Evolutionary conservation across 176 grass and related monocot genomes (phyloP).

Genomic region (Musa acuminata): DNA sequence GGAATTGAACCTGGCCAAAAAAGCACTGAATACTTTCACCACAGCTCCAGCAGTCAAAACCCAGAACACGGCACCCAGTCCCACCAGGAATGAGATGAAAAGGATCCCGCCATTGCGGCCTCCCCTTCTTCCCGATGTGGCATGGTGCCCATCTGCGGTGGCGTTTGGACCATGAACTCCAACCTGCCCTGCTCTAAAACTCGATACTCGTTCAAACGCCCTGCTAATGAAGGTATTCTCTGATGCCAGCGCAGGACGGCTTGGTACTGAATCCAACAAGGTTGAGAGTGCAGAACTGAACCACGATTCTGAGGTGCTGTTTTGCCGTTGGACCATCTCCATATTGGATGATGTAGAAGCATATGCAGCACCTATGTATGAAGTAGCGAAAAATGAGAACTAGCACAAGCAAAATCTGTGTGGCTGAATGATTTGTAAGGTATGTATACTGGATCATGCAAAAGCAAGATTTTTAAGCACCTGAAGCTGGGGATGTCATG

Average conservation of each 20-base stretch:
- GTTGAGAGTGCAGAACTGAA: slow-evolving; percentile 41
- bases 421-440: background rate
- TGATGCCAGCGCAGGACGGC: slow-evolving; percentile 66
- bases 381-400: slow-evolving; percentile 20
- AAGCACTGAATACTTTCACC: slow-evolving; percentile 39
- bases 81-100: slow-evolving; percentile 50
- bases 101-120: slow-evolving; percentile 29
- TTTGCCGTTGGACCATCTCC: background rate
- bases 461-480: slow-evolving; percentile 29
- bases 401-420: background rate
- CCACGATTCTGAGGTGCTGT: slow-evolving; percentile 47
- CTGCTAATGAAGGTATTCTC: slow-evolving; percentile 55
- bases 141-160: background rate
- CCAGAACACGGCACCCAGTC: slow-evolving; percentile 57
- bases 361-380: slow-evolving; percentile 37
- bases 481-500: slow-evolving; percentile 41
- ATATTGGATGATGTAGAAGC: slow-evolving; percentile 19
- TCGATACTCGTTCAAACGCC: slow-evolving; percentile 70
- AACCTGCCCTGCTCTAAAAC: slow-evolving; percentile 53
- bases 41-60: slow-evolving; percentile 42
- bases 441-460: background rate
- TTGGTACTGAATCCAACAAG: slow-evolving; percentile 69
- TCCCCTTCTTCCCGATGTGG: slow-evolving; percentile 4
- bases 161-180: slow-evolving; percentile 4
- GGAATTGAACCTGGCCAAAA: slow-evolving; percentile 25